Evolutionary conservation across 1,139 yeast species (phyloP), one percentile per base, ranked within the genome.

Genomic region (Geotrichum cucujoidarum): DNA sequence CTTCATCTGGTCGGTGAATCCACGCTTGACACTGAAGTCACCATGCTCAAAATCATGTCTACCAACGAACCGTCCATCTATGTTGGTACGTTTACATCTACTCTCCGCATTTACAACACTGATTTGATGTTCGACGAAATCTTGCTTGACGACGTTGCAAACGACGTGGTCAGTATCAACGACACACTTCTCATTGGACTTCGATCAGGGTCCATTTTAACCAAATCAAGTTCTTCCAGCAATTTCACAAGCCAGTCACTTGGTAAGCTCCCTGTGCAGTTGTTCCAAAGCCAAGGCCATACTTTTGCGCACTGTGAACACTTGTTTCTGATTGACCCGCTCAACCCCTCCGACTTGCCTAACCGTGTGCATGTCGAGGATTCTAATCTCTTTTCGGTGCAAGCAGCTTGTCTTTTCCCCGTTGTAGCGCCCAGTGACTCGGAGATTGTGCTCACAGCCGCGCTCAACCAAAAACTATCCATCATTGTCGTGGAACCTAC

Each of bases 341-440:
- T 17, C 3, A 22, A 17, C 22, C 40, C 40, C 11, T 16, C 40
- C 7, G 46, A 40, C n/a, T n/a, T 36, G 7, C 50, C 46, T 2
- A 20, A 29, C n/a, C 45, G 45, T 11, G 40, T 42, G 3, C 30
- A 42, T 16, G 27, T 42, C 11, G 50, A 47, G 5, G 33, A 30
- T 18, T 16, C 40, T 7, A 21, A 37, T 18, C 29, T 36, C 7
- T 35, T 29, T 16, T 22, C 24, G 6, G 39, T 42, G 1, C 50
- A 47, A 17, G 50, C 46, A 11, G 46, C 42, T 6, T 47, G 50
- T 37, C 24, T 29, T 4, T 42, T 47, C 14, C 50, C 50, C 3
- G 31, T 46, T 2, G 13, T 25, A 13, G 10, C 33, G 14, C 11
- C 10, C 11, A 31, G 16, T 13, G 44, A 27, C 6, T 36, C 37